Conservation (phyloP, 2,329 filamentous ascomycete genomes). For the Botryotinia narcissicola region DNA sequence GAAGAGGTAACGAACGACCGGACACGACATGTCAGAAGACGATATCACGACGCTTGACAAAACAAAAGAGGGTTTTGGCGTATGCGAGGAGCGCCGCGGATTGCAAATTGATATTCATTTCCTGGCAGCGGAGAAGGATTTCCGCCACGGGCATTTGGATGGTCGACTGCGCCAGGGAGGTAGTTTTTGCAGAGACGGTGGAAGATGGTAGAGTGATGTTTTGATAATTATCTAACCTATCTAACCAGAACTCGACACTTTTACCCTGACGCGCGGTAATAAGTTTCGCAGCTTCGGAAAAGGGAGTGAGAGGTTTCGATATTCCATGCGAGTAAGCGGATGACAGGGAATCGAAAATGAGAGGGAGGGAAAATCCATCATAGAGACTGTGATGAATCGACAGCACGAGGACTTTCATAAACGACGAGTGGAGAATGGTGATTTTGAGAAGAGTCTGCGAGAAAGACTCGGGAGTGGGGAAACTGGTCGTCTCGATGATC, state of each 20-base stretch:
- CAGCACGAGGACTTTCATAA: constrained; percentile 44
- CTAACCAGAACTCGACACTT: constrained; percentile 4
- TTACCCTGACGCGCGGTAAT: constrained; percentile 4
- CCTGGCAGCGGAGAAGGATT: not conserved
- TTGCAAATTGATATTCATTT: constrained; percentile 9
- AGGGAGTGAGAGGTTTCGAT: not conserved
- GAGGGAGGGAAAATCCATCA: constrained; percentile 49
- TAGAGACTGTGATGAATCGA: constrained; percentile 56
- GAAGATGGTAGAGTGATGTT: not conserved
- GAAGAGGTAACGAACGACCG: constrained; percentile 40
- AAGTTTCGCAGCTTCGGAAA: constrained; percentile 1
- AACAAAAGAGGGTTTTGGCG: constrained; percentile 6
- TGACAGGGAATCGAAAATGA: constrained; percentile 29
- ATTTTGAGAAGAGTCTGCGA: not conserved
- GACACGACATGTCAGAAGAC: constrained; percentile 41
- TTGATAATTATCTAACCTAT: not conserved
- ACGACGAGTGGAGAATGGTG: constrained; percentile 4
- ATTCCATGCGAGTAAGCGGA: not conserved
- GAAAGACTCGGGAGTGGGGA: constrained; percentile 21
- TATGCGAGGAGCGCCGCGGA: constrained; percentile 6
- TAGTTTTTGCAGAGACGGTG: not conserved
- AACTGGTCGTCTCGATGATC: not conserved
- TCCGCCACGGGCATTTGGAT: not conserved
- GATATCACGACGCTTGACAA: constrained; percentile 45
- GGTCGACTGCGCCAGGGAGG: not conserved